Evolutionary conservation across 805 yeast species (phyloP), one percentile per base, ranked within the genome.

Genomic region (Wickerhamomyces subpelliculosus): DNA sequence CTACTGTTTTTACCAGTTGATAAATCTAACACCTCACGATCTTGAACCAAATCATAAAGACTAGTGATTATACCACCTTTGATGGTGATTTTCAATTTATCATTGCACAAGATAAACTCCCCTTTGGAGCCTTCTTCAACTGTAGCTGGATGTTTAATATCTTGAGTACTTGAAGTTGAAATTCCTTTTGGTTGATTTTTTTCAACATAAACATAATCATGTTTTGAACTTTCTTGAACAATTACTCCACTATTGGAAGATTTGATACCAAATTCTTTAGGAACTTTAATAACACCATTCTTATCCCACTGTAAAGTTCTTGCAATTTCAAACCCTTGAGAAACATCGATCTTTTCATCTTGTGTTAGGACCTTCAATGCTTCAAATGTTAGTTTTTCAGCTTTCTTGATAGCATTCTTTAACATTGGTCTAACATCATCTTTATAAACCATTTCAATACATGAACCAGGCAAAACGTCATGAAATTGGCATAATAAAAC

Each of bases 391-490:
- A 93, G 65, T 5, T 61, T 48, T 29, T 72, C 68, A 29, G 81
- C 79, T 18, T 65, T 62, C 16, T 66, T 61, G 41, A 82, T 64
- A 19, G 80, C 82, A 13, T 68, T 62, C 6, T 65, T 67, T 49
- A 89, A 70, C 75, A 85, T 79, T 24, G 90, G 89, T 54, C 79
- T 75, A 9, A 90, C 97, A 51, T 84, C 93, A 50, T 87, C 88
- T 35, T 75, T 78, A 55, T 93, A 90, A 12, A 93, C 96, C 78
- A 86, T 77, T 45, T 87, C 96, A 52, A 90, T 90, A 61, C 96
- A 86, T 6, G 95, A 82, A 3, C 98, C 98, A 2, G 98, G 98
- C 37, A 93, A 69, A n/a, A 90, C 97, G 64, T 90, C 98, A 60
- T 90, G 98, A 66, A 90, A 90, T 58, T 90, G 97, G 56, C 96